Conservation (phyloP, 371 early-diverging fungal genomes). For the Choanephora cucurbitarum region DNA sequence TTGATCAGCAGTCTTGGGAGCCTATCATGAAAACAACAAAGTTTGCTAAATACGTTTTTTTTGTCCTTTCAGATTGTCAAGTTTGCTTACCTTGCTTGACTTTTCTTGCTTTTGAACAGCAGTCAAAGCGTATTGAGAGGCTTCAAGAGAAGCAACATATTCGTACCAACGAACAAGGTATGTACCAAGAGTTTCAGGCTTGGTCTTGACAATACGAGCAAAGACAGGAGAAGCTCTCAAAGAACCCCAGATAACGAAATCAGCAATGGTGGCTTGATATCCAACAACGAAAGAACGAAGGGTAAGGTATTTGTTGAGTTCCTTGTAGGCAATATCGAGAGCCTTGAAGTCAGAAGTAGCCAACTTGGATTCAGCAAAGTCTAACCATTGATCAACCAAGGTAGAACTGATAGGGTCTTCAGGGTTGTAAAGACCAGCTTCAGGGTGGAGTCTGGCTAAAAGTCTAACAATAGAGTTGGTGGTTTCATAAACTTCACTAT, state of each 20-base stretch:
- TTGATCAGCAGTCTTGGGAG: slow-evolving; percentile 71
- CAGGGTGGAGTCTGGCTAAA: slow-evolving; percentile 42
- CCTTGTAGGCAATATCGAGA: slow-evolving; percentile 64
- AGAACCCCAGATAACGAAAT: slow-evolving; percentile 87
- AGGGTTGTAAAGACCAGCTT: slow-evolving; percentile 42
- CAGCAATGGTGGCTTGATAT: slow-evolving; percentile 78
- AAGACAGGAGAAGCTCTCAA: slow-evolving; percentile 82
- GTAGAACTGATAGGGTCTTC: slow-evolving; percentile 46
- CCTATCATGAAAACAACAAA: slow-evolving; percentile 8
- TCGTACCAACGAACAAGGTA: slow-evolving; percentile 87
- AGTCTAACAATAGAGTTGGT: slow-evolving; percentile 47
- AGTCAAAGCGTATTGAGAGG: slow-evolving; percentile 55
- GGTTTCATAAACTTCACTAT: slow-evolving; percentile 44
- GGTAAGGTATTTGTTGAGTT: slow-evolving; percentile 75
- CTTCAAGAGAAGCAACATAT: slow-evolving; percentile 66
- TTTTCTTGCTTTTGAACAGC: slow-evolving; percentile 54
- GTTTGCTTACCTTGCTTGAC: slow-evolving; percentile 33
- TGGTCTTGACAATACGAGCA: slow-evolving; percentile 76
- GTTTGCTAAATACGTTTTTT: too few species aligned
- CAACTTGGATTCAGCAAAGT: slow-evolving; percentile 63
- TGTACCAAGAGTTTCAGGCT: slow-evolving; percentile 66
- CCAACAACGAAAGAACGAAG: slow-evolving; percentile 86
- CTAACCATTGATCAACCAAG: slow-evolving; percentile 65
- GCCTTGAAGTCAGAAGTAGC: slow-evolving; percentile 71
- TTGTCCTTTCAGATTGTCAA: not conserved